Conservation (phyloP, 1,139 yeast genomes). For the Geotrichum candidum region DNA sequence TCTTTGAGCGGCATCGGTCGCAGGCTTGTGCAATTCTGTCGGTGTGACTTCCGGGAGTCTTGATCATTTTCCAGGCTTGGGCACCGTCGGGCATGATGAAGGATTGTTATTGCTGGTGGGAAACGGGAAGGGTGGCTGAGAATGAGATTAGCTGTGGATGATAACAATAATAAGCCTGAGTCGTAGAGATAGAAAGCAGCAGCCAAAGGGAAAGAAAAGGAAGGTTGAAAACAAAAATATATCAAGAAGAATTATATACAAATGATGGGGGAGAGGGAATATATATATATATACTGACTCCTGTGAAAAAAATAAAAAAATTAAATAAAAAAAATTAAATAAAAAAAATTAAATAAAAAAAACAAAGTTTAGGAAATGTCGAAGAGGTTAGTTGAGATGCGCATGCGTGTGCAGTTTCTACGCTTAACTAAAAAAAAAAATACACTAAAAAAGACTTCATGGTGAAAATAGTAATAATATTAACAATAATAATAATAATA, state of each 20-base stretch:
- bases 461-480: too few relatives aligned
- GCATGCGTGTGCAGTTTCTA: not conserved
- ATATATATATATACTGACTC: not conserved
- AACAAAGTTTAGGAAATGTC: not conserved
- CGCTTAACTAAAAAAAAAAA: not conserved
- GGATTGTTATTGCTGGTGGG: conserved; percentile 2
- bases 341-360: not conserved
- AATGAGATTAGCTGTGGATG: not conserved
- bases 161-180: not conserved
- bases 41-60: conserved; percentile 52
- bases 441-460: not conserved
- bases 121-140: not conserved
- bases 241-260: too few relatives aligned
- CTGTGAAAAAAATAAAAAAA: not conserved
- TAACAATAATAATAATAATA: not conserved
- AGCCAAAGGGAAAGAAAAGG: not conserved
- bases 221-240: not conserved
- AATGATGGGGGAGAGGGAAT: not conserved
- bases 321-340: not conserved
- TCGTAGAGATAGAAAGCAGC: not conserved
- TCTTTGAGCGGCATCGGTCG: conserved; percentile 78
- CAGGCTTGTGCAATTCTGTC: conserved; percentile 78
- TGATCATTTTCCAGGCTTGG: conserved; percentile 46
- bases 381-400: not conserved
- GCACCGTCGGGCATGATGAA: conserved; percentile 20